Conservation (phyloP, 768 basidiomycete genomes). For the Brasilioporus rufonigricans region DNA sequence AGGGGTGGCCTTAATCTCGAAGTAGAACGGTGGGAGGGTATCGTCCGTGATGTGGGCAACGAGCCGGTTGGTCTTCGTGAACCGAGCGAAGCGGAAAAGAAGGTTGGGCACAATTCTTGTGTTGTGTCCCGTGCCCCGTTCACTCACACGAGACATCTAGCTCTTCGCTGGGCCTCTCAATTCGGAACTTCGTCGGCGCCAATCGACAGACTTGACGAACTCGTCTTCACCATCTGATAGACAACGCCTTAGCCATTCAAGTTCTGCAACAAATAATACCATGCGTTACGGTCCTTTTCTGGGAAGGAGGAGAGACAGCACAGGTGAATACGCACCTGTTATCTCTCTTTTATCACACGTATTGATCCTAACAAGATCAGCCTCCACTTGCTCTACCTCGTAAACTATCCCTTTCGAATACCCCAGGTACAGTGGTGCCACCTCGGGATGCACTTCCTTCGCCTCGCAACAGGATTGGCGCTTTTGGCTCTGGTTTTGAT, state of each 20-base stretch:
- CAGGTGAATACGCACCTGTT: conserved; percentile 43
- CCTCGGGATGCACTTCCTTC: conserved; percentile 64
- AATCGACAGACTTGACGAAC: conserved; percentile 70
- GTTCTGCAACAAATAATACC: conserved; percentile 48
- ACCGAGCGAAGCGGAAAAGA: conserved; percentile 81
- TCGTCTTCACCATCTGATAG: conserved; percentile 59
- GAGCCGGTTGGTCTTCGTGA: conserved; percentile 80
- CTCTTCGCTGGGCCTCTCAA: conserved; percentile 79
- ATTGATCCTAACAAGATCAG: conserved; percentile 47
- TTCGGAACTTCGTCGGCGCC: conserved; percentile 84
- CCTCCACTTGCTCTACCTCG: conserved; percentile 53
- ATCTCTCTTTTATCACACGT: conserved; percentile 5
- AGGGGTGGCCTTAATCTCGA: conserved; percentile 75
- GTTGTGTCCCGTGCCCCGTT: conserved; percentile 12
- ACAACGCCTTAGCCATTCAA: conserved; percentile 52
- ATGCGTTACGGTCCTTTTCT: conserved; percentile 60
- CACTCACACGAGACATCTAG: conserved; percentile 43
- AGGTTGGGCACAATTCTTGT: conserved; percentile 49
- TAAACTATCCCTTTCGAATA: conserved; percentile 66
- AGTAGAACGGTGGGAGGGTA: conserved; percentile 87
- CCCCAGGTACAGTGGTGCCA: conserved; percentile 51
- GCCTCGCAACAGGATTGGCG: conserved; percentile 59
- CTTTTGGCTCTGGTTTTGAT: conserved; percentile 62
- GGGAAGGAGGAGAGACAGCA: conserved; percentile 64
- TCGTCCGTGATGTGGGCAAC: conserved; percentile 70